A percentile compares a stretch with the other conserved stretches of the same genome.
These are phyloP conservation scores for Pulveroboletus sp. DNA, from an alignment of 768 basidiomycete species.

Conservation along the genomic window DNA sequence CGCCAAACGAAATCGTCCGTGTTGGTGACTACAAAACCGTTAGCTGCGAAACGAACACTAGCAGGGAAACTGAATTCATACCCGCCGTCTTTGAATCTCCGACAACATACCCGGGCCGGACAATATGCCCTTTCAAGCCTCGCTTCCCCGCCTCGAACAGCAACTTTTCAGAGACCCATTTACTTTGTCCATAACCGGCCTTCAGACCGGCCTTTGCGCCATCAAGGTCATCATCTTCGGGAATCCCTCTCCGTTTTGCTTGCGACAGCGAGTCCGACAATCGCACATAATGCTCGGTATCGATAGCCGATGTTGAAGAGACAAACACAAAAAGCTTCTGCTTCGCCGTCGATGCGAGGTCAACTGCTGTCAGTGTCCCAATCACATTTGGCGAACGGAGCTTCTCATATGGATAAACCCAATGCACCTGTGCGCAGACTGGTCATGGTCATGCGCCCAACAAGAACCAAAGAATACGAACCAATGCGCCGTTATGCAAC, in stretches of 20 bases:
- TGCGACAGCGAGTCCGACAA: slow-evolving; percentile 70
- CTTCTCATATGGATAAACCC: slow-evolving; percentile 98
- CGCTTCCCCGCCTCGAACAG: slow-evolving; percentile 87
- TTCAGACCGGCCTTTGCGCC: slow-evolving; percentile 72
- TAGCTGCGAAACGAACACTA: slow-evolving; percentile 2
- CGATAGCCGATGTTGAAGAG: slow-evolving; percentile 93
- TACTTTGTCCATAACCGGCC: slow-evolving; percentile 95
- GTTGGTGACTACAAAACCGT: slow-evolving; percentile 71
- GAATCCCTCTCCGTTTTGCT: slow-evolving; percentile 59
- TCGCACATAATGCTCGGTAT: slow-evolving; percentile 86
- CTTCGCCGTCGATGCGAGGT: slow-evolving; percentile 70
- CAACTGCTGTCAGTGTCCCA: slow-evolving; percentile 79
- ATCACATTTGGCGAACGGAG: slow-evolving; percentile 91
- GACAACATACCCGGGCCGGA: slow-evolving; percentile 95
- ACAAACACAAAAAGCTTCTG: slow-evolving; percentile 87
- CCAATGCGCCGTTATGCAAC: slow-evolving; percentile 95
- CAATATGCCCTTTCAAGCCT: slow-evolving; percentile 80
- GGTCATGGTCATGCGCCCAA: neutral
- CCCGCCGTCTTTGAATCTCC: slow-evolving; percentile 88
- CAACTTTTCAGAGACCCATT: slow-evolving; percentile 98
- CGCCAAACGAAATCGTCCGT: slow-evolving; percentile 99
- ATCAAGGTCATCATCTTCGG: slow-evolving; percentile 87
- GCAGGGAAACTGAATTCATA: slow-evolving; percentile 33
- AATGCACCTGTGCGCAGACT: slow-evolving; percentile 69
- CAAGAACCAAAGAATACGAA: slow-evolving; percentile 38